phyloP scores from a whole-genome alignment of 2,329 filamentous ascomycete genomes.

The Botrytis tulipae region DNA sequence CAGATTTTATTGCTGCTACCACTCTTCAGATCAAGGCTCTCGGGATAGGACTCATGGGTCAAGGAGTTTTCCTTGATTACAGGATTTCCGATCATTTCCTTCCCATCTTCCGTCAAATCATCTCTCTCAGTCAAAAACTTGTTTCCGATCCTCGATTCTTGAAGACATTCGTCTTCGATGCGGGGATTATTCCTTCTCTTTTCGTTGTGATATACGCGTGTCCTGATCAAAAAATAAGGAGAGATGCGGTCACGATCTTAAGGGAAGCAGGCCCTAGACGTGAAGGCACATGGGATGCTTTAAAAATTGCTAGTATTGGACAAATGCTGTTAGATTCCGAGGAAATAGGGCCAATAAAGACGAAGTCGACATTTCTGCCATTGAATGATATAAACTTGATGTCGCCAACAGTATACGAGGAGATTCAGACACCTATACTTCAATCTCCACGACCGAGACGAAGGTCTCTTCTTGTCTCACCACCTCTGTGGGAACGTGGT shows the following conservation, averaged over 20 bases:
- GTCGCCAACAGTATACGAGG: constrained; percentile 12
- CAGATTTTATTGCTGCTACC: constrained; percentile 26
- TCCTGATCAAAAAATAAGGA: constrained; percentile 20
- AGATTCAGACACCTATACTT: constrained; percentile 11
- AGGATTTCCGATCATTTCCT: constrained; percentile 15
- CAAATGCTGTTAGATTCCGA: constrained; percentile 19
- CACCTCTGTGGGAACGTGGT: constrained; percentile 16
- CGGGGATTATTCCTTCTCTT: constrained; percentile 29
- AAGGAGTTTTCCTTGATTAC: constrained; percentile 19
- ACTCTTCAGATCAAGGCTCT: constrained; percentile 24
- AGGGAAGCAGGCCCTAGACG: constrained; percentile 24
- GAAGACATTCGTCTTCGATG: constrained; percentile 31
- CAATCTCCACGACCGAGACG: constrained; percentile 14
- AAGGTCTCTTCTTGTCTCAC: constrained; percentile 19
- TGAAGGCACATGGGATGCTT: constrained; percentile 30
- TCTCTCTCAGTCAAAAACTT: constrained; percentile 23
- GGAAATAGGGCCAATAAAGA: constrained; percentile 13
- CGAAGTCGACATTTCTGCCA: constrained; percentile 1
- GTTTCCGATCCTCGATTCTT: constrained; percentile 24
- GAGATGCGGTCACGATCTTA: constrained; percentile 28
- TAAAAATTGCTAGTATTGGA: constrained; percentile 24
- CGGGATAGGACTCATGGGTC: constrained; percentile 22
- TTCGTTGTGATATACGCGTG: constrained; percentile 28
- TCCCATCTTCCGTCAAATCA: constrained; percentile 24
- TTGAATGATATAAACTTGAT: constrained; percentile 14